These are phyloP conservation scores for Hysterium pulicare DNA, from an alignment of 2,329 filamentous ascomycete genomes.

Conservation along the genomic window DNA sequence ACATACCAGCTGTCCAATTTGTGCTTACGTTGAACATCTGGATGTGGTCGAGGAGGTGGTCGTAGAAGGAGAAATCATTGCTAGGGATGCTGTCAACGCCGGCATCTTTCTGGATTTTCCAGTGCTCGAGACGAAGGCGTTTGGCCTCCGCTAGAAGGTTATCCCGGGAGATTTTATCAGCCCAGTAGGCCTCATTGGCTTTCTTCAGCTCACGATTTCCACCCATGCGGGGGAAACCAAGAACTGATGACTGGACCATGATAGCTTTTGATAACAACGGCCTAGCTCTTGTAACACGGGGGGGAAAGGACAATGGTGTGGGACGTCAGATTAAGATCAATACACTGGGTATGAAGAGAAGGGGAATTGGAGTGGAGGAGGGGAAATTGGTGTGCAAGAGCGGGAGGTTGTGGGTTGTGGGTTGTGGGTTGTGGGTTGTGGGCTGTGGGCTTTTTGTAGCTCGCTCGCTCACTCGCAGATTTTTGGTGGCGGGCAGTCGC, in stretches of 20 bases:
- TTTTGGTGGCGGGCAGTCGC: conserved; percentile 8
- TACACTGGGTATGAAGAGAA: not conserved
- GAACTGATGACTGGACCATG: conserved; percentile 64
- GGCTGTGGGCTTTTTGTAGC: conserved; percentile 38
- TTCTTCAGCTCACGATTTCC: conserved; percentile 99
- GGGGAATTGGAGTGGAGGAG: not conserved
- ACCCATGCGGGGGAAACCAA: conserved; percentile 99
- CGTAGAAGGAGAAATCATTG: conserved; percentile 99
- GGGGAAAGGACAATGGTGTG: conserved; percentile 7
- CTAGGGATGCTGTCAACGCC: conserved; percentile 96
- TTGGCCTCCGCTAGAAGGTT: conserved; percentile 94
- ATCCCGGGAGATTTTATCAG: conserved; percentile 85
- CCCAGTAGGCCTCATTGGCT: conserved; percentile 98
- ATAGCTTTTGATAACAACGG: conserved; percentile 3
- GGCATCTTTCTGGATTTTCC: conserved; percentile 99
- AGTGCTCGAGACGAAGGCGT: conserved; percentile 93
- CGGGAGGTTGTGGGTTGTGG: not conserved
- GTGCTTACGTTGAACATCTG: conserved; percentile 87
- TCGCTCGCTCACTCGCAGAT: conserved; percentile 15
- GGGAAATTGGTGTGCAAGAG: not conserved
- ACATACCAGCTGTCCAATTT: not conserved
- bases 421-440: conserved; percentile 12
- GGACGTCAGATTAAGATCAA: conserved; percentile 10
- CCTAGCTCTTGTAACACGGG: not conserved
- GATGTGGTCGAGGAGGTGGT: conserved; percentile 96